Conservation (phyloP, 495 filamentous ascomycete genomes). For the Penicillium paxilli region DNA sequence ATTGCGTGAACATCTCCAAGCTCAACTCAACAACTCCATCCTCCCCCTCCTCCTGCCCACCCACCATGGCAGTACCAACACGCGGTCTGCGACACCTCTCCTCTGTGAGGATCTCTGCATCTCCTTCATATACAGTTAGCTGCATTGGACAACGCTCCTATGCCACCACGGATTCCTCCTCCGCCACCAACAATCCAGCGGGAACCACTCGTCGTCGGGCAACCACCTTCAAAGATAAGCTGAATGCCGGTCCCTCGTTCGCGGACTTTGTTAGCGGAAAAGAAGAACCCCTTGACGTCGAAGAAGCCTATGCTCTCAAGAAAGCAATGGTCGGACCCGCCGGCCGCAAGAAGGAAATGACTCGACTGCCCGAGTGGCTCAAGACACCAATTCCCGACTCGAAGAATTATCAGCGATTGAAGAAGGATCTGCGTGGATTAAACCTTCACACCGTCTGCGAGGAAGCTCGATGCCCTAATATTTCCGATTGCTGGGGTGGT, state of each 20-base stretch:
- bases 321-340: slow-evolving; percentile 83
- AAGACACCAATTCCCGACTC: slow-evolving; percentile 89
- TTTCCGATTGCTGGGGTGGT: slow-evolving; percentile 97
- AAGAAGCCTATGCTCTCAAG: slow-evolving; percentile 59
- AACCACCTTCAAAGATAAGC: slow-evolving; percentile 75
- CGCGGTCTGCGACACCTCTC: slow-evolving; percentile 38
- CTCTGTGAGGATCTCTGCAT: slow-evolving; percentile 24
- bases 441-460: slow-evolving; percentile 95
- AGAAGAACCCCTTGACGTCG: slow-evolving; percentile 57
- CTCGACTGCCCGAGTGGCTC: slow-evolving; percentile 88
- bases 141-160: slow-evolving; percentile 33
- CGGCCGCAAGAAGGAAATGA: slow-evolving; percentile 80
- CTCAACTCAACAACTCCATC: too few species aligned
- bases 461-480: slow-evolving; percentile 96
- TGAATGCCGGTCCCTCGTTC: slow-evolving; percentile 82
- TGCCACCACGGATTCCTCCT: slow-evolving; percentile 43
- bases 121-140: slow-evolving; percentile 12
- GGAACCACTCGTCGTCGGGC: slow-evolving; percentile 40
- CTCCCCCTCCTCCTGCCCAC: not conserved
- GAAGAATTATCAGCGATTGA: slow-evolving; percentile 90
- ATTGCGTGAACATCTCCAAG: slow-evolving; percentile 10
- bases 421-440: slow-evolving; percentile 85
- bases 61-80: slow-evolving; percentile 40
- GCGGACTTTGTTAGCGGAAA: slow-evolving; percentile 70
- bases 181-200: slow-evolving; percentile 31